These are phyloP conservation scores for Phytophthora citrophthora DNA, from an alignment of 352 stramenopile species.

Conservation along the genomic window DNA sequence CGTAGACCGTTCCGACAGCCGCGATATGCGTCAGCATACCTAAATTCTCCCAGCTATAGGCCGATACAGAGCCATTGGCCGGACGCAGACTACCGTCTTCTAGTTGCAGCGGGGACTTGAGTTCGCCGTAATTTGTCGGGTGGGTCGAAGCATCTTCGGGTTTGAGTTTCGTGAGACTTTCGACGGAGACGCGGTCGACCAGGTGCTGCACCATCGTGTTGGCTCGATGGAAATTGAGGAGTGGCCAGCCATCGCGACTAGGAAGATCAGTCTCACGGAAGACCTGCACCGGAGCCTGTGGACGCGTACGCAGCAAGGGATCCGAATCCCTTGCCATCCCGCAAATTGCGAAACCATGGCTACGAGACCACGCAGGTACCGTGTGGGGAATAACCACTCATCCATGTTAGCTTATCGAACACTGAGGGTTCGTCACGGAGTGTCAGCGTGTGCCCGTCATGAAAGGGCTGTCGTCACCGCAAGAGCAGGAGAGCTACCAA, in stretches of 20 bases:
- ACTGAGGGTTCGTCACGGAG: neutral
- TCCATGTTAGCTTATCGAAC: neutral
- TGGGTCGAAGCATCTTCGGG: slow-evolving; percentile 7
- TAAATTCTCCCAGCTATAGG: slow-evolving; percentile 41
- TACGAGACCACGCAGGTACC: neutral
- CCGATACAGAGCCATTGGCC: slow-evolving; percentile 22
- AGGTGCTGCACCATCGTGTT: slow-evolving; percentile 15
- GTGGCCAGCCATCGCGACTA: slow-evolving; percentile 1
- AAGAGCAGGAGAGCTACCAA: slow-evolving; percentile 4
- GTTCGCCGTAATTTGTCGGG: slow-evolving; percentile 22
- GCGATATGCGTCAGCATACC: slow-evolving; percentile 49
- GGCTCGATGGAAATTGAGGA: slow-evolving; percentile 4
- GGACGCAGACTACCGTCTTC: slow-evolving; percentile 28
- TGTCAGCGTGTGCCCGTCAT: slow-evolving; percentile 8
- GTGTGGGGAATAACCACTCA: slow-evolving; percentile 5
- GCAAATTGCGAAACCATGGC: neutral
- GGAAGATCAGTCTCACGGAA: neutral
- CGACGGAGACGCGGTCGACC: slow-evolving; percentile 29
- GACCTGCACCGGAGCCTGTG: neutral
- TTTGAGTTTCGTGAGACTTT: slow-evolving; percentile 21
- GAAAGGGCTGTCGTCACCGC: slow-evolving; percentile 2
- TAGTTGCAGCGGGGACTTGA: slow-evolving; percentile 28
- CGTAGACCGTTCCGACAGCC: slow-evolving; percentile 45
- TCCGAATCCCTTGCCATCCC: neutral
- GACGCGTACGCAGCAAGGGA: neutral